phyloP scores from a whole-genome alignment of 2,329 filamentous ascomycete species.

The Clarireedia homoeocarpa region DNA sequence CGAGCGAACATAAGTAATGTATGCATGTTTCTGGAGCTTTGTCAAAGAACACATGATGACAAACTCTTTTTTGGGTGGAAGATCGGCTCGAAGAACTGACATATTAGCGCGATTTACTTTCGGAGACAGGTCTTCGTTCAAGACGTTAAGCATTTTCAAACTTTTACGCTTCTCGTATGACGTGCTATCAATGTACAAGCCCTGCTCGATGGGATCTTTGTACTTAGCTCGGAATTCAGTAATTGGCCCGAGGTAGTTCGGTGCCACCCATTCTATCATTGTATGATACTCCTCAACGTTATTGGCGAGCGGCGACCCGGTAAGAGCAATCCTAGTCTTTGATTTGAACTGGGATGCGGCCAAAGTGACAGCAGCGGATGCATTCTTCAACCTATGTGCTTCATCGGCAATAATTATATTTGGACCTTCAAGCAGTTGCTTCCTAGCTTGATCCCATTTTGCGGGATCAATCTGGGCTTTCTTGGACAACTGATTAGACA shows the following conservation, averaged over 20 bases:
- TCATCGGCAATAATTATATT: conserved; percentile 79
- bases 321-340: conserved; percentile 69
- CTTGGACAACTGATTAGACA: conserved; percentile 31
- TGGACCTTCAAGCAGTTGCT: conserved; percentile 50
- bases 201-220: conserved; percentile 62
- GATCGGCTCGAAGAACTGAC: conserved; percentile 52
- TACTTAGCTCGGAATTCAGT: conserved; percentile 65
- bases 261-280: conserved; percentile 85
- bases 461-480: background rate
- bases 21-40: conserved; percentile 53
- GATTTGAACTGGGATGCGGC: conserved; percentile 55
- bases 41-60: conserved; percentile 69
- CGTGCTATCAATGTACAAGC: conserved; percentile 59
- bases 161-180: conserved; percentile 46
- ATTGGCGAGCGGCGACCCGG: conserved; percentile 80
- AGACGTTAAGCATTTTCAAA: conserved; percentile 58
- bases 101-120: conserved; percentile 74
- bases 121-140: conserved; percentile 65
- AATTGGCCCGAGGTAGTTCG: conserved; percentile 63
- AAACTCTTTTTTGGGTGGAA: conserved; percentile 75
- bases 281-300: conserved; percentile 75
- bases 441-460: background rate
- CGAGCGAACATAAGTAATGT: conserved; percentile 43
- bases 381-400: conserved; percentile 71
- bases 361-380: conserved; percentile 41